Evolutionary conservation across 345 rosid genomes (phyloP).

Genomic region (Populus davidiana): DNA sequence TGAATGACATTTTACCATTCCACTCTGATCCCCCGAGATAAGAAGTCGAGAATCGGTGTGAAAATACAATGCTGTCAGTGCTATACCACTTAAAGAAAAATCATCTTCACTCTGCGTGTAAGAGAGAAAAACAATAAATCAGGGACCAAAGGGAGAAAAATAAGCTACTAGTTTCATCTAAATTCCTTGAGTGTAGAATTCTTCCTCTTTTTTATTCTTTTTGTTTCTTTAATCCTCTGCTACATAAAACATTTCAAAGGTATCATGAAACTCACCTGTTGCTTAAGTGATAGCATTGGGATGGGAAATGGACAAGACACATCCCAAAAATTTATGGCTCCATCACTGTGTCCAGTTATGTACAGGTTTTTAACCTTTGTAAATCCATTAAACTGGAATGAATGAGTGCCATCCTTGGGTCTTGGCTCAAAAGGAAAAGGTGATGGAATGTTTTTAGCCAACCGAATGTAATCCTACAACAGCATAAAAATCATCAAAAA

Average conservation of each 20-base stretch:
- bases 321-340: conserved; percentile 83
- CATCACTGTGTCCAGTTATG: conserved; percentile 84
- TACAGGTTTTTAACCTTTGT: conserved; percentile 68
- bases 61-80: conserved; percentile 62
- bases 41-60: conserved; percentile 55
- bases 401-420: conserved; percentile 48
- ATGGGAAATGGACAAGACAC: conserved; percentile 58
- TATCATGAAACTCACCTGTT: conserved; percentile 52
- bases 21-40: conserved; percentile 75
- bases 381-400: conserved; percentile 57
- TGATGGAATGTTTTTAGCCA: conserved; percentile 50
- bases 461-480: conserved; percentile 55
- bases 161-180: not conserved
- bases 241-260: not conserved
- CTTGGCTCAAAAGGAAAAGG: conserved; percentile 54
- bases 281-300: conserved; percentile 62
- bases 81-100: conserved; percentile 52
- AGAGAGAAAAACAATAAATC: not conserved
- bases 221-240: not conserved
- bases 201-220: not conserved
- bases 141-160: not conserved
- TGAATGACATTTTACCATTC: conserved; percentile 45
- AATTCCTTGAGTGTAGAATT: not conserved
- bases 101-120: conserved; percentile 67
- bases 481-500: conserved; percentile 9